phyloP scores from a whole-genome alignment of 2,329 filamentous ascomycete species.

The Colletotrichum melonis region DNA sequence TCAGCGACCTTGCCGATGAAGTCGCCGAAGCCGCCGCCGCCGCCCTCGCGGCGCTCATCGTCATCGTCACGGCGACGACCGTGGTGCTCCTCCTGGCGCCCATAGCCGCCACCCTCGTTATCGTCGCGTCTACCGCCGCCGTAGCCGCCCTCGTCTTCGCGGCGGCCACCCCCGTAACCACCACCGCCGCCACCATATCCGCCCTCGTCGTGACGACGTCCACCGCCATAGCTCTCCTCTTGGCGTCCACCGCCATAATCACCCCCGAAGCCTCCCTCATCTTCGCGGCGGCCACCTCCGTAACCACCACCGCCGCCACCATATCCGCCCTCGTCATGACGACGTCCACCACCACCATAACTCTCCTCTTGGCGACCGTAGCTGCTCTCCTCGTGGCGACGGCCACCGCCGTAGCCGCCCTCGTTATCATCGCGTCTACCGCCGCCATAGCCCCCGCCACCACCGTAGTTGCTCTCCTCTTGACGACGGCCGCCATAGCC shows the following conservation, averaged over 20 bases:
- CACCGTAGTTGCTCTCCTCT: conserved; percentile 41
- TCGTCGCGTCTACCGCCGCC: conserved; percentile 40
- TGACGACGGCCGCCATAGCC: conserved; percentile 41
- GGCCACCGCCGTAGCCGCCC: conserved; percentile 37
- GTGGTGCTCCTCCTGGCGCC: conserved; percentile 35
- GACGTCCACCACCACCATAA: conserved; percentile 29
- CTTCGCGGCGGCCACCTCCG: conserved; percentile 37
- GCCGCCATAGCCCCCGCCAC: conserved; percentile 36
- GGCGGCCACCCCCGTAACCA: conserved; percentile 21
- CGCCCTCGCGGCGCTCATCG: conserved; percentile 30
- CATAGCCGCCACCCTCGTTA: conserved; percentile 37
- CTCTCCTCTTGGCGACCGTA: conserved; percentile 35
- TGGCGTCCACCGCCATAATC: conserved; percentile 38
- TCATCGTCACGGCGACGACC: conserved; percentile 34
- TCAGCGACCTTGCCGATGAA: conserved; percentile 38
- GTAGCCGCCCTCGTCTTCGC: conserved; percentile 30
- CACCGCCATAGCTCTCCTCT: conserved; percentile 38
- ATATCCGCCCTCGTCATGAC: conserved; percentile 32
- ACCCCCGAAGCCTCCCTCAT: conserved; percentile 39
- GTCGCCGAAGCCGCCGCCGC: conserved; percentile 36
- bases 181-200: conserved; percentile 36
- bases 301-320: conserved; percentile 28
- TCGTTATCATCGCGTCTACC: conserved; percentile 35
- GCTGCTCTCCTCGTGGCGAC: conserved; percentile 24
- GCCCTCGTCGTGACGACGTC: conserved; percentile 38